Percentiles rank a stretch among this genome's conserved stretches.
These are phyloP conservation scores for Pyrenophora graminea DNA, from an alignment of 2,329 filamentous ascomycete species.

Conservation along the genomic window DNA sequence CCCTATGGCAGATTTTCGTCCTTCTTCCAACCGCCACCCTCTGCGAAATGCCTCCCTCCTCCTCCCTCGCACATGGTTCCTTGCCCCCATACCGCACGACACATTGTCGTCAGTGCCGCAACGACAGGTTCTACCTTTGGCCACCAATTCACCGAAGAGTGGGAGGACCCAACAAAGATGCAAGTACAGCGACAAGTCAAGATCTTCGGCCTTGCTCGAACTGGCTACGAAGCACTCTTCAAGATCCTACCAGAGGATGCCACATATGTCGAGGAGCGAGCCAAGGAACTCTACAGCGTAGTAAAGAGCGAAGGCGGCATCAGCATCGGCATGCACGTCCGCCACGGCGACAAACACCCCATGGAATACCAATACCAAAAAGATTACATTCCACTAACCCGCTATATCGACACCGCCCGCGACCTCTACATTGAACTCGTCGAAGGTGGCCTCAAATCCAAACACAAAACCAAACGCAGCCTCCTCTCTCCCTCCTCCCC, in stretches of 20 bases:
- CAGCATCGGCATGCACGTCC: conserved; percentile 75
- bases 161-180: conserved; percentile 55
- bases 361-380: conserved; percentile 75
- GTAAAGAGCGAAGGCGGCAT: conserved; percentile 55
- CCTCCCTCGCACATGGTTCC: conserved; percentile 77
- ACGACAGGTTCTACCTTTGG: conserved; percentile 70
- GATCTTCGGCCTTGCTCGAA: conserved; percentile 69
- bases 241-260: conserved; percentile 68
- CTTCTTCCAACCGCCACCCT: conserved; percentile 71
- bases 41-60: conserved; percentile 69
- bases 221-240: conserved; percentile 76
- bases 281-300: conserved; percentile 59
- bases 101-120: conserved; percentile 73
- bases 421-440: conserved; percentile 57
- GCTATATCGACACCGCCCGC: conserved; percentile 66
- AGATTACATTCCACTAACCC: conserved; percentile 75
- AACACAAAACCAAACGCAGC: conserved; percentile 1
- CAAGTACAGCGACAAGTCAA: conserved; percentile 60
- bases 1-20: conserved; percentile 75
- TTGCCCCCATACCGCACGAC: conserved; percentile 74
- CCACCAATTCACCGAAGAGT: conserved; percentile 59
- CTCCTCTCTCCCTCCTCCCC: conserved; percentile 16
- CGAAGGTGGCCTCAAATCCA: conserved; percentile 15
- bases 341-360: conserved; percentile 78
- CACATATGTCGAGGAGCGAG: conserved; percentile 65